Conservation (phyloP, 2,329 filamentous ascomycete genomes). For the Aspergillus phoenicis region DNA sequence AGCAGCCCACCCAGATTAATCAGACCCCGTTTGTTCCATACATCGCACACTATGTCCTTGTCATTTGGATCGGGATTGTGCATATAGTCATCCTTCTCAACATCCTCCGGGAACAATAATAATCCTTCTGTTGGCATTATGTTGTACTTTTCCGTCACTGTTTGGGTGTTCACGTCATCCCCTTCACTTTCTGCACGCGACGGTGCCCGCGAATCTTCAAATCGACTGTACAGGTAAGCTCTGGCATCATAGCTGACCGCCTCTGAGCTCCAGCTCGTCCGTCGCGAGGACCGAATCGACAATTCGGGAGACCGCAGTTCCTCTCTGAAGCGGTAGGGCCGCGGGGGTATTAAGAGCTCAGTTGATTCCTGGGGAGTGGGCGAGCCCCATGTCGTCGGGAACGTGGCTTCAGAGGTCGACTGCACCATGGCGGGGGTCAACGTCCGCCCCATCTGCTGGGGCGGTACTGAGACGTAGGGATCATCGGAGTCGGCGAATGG, state of each 20-base stretch:
- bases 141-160: slow-evolving; percentile 73
- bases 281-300: slow-evolving; percentile 59
- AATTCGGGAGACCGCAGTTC: slow-evolving; percentile 51
- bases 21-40: slow-evolving; percentile 66
- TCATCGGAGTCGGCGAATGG: slow-evolving; percentile 45
- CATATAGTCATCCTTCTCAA: slow-evolving; percentile 72
- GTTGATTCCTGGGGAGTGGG: slow-evolving; percentile 52
- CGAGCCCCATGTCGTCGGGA: slow-evolving; percentile 50
- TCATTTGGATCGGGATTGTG: slow-evolving; percentile 71
- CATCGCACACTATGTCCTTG: slow-evolving; percentile 62
- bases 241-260: slow-evolving; percentile 56
- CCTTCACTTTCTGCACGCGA: slow-evolving; percentile 67
- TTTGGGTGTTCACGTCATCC: slow-evolving; percentile 69
- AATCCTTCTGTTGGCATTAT: slow-evolving; percentile 69
- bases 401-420: slow-evolving; percentile 34
- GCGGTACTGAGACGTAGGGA: slow-evolving; percentile 25
- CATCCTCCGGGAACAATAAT: slow-evolving; percentile 69
- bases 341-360: slow-evolving; percentile 44
- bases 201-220: slow-evolving; percentile 61
- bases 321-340: slow-evolving; percentile 53
- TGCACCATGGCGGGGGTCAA: slow-evolving; percentile 21
- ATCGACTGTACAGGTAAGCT: slow-evolving; percentile 55
- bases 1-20: slow-evolving; percentile 66
- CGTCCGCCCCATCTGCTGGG: slow-evolving; percentile 28
- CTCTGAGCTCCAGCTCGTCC: slow-evolving; percentile 68